A percentile compares a stretch with the other conserved stretches of the same genome.
Conservation (phyloP, 2,329 filamentous ascomycete genomes). For the Mycocentrospora acerina region DNA sequence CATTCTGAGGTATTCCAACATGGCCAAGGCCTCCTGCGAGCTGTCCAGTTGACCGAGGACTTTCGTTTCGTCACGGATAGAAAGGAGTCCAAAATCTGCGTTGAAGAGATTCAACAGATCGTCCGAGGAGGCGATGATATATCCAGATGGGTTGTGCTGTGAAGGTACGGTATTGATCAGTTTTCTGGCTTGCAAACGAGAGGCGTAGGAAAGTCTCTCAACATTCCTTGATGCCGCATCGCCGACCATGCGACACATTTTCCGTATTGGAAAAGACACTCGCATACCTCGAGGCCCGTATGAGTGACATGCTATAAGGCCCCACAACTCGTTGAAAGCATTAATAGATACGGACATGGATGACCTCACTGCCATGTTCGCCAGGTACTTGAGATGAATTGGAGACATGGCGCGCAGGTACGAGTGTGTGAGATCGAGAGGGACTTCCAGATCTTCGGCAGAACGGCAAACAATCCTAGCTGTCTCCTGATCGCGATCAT, state of each 20-base stretch:
- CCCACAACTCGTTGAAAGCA: slow-evolving; percentile 83
- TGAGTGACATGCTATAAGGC: slow-evolving; percentile 80
- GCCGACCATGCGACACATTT: slow-evolving; percentile 86
- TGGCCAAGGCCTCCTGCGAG: slow-evolving; percentile 78
- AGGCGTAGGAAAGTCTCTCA: slow-evolving; percentile 82
- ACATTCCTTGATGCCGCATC: slow-evolving; percentile 87
- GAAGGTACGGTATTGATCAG: slow-evolving; percentile 84
- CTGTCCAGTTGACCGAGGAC: slow-evolving; percentile 74
- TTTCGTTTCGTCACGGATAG: slow-evolving; percentile 86
- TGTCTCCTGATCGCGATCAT: slow-evolving; percentile 79
- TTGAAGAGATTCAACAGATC: slow-evolving; percentile 82
- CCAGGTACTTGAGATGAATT: slow-evolving; percentile 83
- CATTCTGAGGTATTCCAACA: slow-evolving; percentile 82
- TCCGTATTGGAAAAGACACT: slow-evolving; percentile 87
- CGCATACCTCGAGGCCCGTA: slow-evolving; percentile 79
- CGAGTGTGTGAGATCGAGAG: slow-evolving; percentile 79
- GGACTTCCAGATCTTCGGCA: slow-evolving; percentile 69
- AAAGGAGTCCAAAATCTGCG: slow-evolving; percentile 82
- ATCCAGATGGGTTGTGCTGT: slow-evolving; percentile 79
- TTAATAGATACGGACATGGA: slow-evolving; percentile 96
- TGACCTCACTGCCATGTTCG: slow-evolving; percentile 86
- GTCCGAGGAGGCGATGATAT: slow-evolving; percentile 86
- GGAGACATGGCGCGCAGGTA: slow-evolving; percentile 89
- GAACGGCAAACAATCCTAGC: slow-evolving; percentile 80
- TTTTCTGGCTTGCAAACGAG: slow-evolving; percentile 80